A percentile compares a stretch with the other conserved stretches of the same genome.
phyloP scores from a whole-genome alignment of 225 moss, liverwort and hornwort genomes.

The Bryum argenteum region DNA sequence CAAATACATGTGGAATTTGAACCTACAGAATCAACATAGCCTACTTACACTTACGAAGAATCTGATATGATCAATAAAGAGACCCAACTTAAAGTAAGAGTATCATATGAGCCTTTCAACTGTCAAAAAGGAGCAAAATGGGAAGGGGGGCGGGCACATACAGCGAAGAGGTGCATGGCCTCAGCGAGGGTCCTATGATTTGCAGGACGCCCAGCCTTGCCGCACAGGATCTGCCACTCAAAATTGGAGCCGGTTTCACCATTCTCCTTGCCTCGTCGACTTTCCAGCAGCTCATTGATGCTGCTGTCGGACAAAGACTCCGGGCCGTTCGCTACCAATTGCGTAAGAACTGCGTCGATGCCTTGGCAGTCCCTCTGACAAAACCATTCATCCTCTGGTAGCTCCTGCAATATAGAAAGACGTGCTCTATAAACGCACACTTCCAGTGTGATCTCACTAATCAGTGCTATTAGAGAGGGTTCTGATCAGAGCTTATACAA shows the following conservation, averaged over 20 bases:
- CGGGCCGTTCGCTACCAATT: constrained; percentile 77
- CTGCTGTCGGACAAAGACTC: constrained; percentile 70
- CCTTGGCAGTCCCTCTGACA: constrained; percentile 78
- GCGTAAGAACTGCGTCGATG: constrained; percentile 70
- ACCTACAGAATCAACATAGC: too few species aligned
- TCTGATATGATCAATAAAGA: too few species aligned
- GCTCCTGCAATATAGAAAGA: constrained; percentile 49
- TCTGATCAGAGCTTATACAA: constrained; percentile 9
- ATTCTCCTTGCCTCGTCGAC: constrained; percentile 45
- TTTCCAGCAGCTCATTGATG: constrained; percentile 65
- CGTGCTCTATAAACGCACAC: too few species aligned
- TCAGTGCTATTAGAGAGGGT: too few species aligned
- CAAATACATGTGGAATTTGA: too few species aligned
- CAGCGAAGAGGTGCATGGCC: constrained; percentile 75
- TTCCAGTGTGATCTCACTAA: too few species aligned
- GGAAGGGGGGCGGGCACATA: constrained; percentile 31
- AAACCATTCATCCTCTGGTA: constrained; percentile 96
- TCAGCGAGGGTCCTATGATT: constrained; percentile 77
- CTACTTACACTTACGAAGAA: too few species aligned
- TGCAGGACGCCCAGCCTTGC: constrained; percentile 61
- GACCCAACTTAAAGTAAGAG: too few species aligned
- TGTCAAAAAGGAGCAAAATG: too few species aligned
- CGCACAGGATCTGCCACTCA: constrained; percentile 92
- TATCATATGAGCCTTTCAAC: too few species aligned
- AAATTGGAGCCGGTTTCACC: constrained; percentile 40